phyloP scores from a whole-genome alignment of 352 stramenopile species.

The Globisporangium megalacanthum region DNA sequence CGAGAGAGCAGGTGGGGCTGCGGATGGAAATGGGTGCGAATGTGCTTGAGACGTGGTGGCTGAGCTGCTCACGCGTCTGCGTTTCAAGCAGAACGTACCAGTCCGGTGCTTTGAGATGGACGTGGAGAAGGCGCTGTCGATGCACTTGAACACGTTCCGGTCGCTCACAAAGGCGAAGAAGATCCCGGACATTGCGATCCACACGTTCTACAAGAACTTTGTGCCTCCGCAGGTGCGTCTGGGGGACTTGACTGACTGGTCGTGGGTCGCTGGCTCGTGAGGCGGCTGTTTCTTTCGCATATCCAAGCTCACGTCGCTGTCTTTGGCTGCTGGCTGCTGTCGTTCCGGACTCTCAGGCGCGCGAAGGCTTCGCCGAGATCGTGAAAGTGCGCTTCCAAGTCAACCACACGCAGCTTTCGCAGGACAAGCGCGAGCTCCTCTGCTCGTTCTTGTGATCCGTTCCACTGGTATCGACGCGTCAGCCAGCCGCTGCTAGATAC shows the following conservation, averaged over 20 bases:
- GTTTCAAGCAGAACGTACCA: conserved; percentile 29
- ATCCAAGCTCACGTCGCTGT: not conserved
- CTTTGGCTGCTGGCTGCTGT: not conserved
- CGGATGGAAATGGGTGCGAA: not conserved
- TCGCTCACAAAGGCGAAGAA: conserved; percentile 66
- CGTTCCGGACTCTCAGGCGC: conserved; percentile 27
- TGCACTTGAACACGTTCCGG: conserved; percentile 84
- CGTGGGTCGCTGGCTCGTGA: not conserved
- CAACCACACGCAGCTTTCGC: conserved; percentile 25
- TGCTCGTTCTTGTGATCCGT: conserved; percentile 54
- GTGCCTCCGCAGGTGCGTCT: conserved; percentile 32
- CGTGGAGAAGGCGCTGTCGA: conserved; percentile 63
- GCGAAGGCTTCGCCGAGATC: conserved; percentile 72
- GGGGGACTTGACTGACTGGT: too few relatives aligned
- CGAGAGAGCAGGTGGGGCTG: conserved; percentile 43
- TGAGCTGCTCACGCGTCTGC: too few relatives aligned
- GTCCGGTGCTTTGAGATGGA: conserved; percentile 80
- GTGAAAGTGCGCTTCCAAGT: conserved; percentile 65
- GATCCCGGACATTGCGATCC: conserved; percentile 83
- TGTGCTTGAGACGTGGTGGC: not conserved
- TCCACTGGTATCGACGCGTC: not conserved
- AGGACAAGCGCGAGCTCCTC: conserved; percentile 34
- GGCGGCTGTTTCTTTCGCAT: too few relatives aligned
- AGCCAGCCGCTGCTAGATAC: not conserved
- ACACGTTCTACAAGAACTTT: conserved; percentile 85